These are phyloP conservation scores for Xylaria sp. DNA, from an alignment of 2,329 filamentous ascomycete species.

Conservation along the genomic window DNA sequence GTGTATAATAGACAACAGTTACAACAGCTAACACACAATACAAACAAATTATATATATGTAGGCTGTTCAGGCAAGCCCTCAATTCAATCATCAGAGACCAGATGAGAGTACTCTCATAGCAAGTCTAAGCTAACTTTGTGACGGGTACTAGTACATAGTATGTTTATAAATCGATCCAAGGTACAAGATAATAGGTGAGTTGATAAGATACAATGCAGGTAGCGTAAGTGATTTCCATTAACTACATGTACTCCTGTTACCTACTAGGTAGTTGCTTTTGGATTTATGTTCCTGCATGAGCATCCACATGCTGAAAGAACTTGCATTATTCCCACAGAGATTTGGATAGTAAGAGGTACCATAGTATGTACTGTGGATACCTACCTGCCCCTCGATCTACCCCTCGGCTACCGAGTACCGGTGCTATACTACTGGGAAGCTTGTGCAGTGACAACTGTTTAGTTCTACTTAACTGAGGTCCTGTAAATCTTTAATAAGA, in stretches of 20 bases:
- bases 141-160: too few species aligned
- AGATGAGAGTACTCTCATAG: too few species aligned
- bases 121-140: too few species aligned
- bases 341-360: not conserved
- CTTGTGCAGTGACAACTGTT: too few species aligned
- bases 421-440: not conserved
- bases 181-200: not conserved
- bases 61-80: not conserved
- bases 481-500: too few species aligned
- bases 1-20: not conserved
- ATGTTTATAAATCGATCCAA: not conserved
- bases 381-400: not conserved
- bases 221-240: not conserved
- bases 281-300: conserved; percentile 29
- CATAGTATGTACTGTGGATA: not conserved
- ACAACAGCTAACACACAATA: too few species aligned
- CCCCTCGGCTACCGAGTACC: not conserved
- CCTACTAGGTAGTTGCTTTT: not conserved
- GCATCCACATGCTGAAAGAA: conserved; percentile 6
- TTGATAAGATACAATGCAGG: not conserved
- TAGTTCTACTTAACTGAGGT: too few species aligned
- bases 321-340: not conserved
- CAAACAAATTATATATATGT: not conserved
- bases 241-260: not conserved
- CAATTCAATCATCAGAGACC: too few species aligned